Evolutionary conservation across 257 asterid species (phyloP).

Genomic region (Handroanthus guayacan): DNA sequence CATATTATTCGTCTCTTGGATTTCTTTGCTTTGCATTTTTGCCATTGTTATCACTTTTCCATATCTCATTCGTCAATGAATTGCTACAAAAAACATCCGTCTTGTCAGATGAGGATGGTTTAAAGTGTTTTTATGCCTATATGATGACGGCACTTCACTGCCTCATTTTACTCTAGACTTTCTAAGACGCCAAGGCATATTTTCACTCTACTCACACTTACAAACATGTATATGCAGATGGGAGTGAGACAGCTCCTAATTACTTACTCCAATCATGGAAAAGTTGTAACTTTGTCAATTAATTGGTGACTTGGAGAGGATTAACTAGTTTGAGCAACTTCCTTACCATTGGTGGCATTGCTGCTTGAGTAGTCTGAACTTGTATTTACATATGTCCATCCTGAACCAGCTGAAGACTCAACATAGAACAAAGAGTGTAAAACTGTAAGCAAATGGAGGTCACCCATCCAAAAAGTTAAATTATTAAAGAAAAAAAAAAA

Average conservation of each 20-base stretch:
- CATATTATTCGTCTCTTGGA: background rate
- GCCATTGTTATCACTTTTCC: background rate
- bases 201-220: too few relatives aligned
- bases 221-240: too few relatives aligned
- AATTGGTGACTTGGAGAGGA: too few relatives aligned
- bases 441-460: background rate
- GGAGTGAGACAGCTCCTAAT: background rate
- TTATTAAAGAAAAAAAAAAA: too few relatives aligned
- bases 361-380: conserved; percentile 4
- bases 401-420: conserved; percentile 5
- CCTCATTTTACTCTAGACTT: too few relatives aligned
- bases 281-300: background rate
- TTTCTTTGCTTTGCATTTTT: background rate
- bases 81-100: too few relatives aligned
- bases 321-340: background rate
- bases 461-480: too few relatives aligned
- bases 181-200: too few relatives aligned
- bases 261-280: background rate
- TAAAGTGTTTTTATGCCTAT: too few relatives aligned
- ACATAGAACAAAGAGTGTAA: background rate
- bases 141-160: too few relatives aligned
- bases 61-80: too few relatives aligned
- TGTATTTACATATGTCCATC: background rate
- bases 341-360: conserved; percentile 8
- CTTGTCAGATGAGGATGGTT: too few relatives aligned